Conservation (phyloP, 768 basidiomycete species). For the Russula emetica region DNA sequence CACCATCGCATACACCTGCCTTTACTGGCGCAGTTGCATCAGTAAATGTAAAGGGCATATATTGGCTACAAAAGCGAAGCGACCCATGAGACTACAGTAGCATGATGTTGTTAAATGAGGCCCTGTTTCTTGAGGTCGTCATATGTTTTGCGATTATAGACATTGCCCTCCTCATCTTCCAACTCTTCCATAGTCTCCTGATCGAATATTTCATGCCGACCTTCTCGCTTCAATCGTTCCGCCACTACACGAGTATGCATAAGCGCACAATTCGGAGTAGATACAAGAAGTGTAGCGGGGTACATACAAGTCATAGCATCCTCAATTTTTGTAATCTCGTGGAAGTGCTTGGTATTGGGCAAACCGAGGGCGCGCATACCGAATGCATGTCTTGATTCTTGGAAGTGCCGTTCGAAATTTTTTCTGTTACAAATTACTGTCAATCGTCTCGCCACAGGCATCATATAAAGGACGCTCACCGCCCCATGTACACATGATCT, state of each 20-base stretch:
- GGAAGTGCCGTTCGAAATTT: constrained; percentile 96
- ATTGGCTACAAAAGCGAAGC: neutral
- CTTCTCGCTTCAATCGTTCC: constrained; percentile 95
- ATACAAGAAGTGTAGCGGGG: constrained; percentile 5
- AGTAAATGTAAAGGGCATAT: constrained; percentile 1
- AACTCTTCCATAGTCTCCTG: constrained; percentile 97
- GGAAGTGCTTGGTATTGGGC: constrained; percentile 98
- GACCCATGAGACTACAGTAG: neutral
- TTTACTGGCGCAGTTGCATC: neutral
- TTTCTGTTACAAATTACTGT: constrained; percentile 52
- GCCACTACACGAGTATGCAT: constrained; percentile 56
- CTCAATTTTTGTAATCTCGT: constrained; percentile 95
- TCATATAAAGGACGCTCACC: constrained; percentile 44
- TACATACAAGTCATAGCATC: constrained; percentile 89
- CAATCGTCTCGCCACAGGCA: neutral
- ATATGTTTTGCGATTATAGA: constrained; percentile 97
- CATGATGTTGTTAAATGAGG: constrained; percentile 49
- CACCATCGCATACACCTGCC: neutral
- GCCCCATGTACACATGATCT: constrained; percentile 94
- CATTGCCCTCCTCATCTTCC: constrained; percentile 97
- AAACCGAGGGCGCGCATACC: constrained; percentile 97
- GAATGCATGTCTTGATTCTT: constrained; percentile 95
- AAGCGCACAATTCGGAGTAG: neutral
- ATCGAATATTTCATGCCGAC: constrained; percentile 88
- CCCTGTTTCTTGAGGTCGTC: constrained; percentile 96